Percentiles rank a stretch among this genome's conserved stretches.
phyloP scores from a whole-genome alignment of 1,284 basidiomycete species.

The Microbotryomycetes sp. region DNA sequence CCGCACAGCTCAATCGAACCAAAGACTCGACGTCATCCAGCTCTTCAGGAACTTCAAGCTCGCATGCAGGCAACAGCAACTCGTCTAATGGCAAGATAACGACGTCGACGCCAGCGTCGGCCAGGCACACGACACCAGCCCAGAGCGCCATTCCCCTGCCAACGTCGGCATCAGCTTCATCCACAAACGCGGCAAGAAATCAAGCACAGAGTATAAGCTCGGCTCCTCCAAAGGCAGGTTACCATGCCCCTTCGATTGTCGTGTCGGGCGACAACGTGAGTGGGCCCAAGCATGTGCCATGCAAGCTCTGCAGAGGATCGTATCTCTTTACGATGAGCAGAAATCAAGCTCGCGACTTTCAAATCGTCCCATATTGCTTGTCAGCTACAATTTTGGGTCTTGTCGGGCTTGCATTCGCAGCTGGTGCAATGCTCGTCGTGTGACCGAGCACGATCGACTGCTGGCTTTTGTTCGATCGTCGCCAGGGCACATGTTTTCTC shows the following conservation, averaged over 20 bases:
- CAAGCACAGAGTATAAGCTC: not conserved
- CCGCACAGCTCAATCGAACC: constrained; percentile 19
- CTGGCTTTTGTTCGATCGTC: too few species aligned
- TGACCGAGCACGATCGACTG: too few species aligned
- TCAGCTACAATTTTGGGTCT: too few species aligned
- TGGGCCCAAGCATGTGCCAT: not conserved
- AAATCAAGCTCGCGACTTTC: too few species aligned
- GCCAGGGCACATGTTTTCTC: too few species aligned
- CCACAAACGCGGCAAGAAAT: not conserved
- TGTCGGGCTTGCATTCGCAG: too few species aligned
- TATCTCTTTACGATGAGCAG: too few species aligned
- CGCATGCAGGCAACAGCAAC: not conserved
- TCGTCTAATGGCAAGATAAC: not conserved
- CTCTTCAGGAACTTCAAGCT: not conserved
- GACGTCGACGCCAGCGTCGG: not conserved
- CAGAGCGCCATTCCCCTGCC: constrained; percentile 11
- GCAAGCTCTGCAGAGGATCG: too few species aligned
- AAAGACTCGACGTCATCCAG: not conserved
- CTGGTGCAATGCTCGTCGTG: too few species aligned
- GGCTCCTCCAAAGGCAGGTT: constrained; percentile 5
- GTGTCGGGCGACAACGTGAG: constrained; percentile 63
- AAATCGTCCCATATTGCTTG: too few species aligned
- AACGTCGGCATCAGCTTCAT: not conserved
- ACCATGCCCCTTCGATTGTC: constrained; percentile 49
- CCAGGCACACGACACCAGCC: not conserved